Evolutionary conservation across 139 green algal species (phyloP).

Genomic region (Chlorella sp.): DNA sequence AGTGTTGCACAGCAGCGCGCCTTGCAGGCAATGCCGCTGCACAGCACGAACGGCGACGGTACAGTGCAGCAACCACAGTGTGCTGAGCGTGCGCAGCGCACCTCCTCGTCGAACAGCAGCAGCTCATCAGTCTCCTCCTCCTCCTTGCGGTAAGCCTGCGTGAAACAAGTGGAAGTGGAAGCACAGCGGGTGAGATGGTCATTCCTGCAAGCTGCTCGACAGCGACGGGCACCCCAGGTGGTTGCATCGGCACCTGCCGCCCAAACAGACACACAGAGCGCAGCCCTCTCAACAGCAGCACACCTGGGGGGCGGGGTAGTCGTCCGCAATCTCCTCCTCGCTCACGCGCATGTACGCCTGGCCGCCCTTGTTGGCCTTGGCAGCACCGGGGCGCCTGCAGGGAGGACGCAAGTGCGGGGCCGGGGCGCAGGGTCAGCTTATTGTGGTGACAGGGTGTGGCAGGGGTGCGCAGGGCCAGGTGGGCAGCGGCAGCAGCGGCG

Average conservation of each 20-base stretch:
- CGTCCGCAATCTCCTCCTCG: constrained; percentile 94
- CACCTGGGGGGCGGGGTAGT: constrained; percentile 88
- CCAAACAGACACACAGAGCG: too few species aligned
- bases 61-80: neutral
- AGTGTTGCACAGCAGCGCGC: too few species aligned
- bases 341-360: constrained; percentile 87
- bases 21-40: too few species aligned
- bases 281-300: neutral
- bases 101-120: constrained; percentile 86
- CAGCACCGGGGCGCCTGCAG: constrained; percentile 7
- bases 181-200: too few species aligned
- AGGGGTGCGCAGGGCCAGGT: neutral
- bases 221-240: too few species aligned
- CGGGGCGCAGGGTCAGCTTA: neutral
- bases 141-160: constrained; percentile 76
- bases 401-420: neutral
- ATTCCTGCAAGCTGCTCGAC: too few species aligned
- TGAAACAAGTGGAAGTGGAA: too few species aligned
- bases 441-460: too few species aligned
- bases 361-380: constrained; percentile 32
- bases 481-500: too few species aligned
- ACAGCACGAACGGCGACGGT: too few species aligned
- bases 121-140: constrained; percentile 93
- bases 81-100: constrained; percentile 7
- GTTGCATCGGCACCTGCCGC: too few species aligned